Base-by-base conservation (phyloP, 768 basidiomycete species). In the Cystobasidium ongulense region DNA sequence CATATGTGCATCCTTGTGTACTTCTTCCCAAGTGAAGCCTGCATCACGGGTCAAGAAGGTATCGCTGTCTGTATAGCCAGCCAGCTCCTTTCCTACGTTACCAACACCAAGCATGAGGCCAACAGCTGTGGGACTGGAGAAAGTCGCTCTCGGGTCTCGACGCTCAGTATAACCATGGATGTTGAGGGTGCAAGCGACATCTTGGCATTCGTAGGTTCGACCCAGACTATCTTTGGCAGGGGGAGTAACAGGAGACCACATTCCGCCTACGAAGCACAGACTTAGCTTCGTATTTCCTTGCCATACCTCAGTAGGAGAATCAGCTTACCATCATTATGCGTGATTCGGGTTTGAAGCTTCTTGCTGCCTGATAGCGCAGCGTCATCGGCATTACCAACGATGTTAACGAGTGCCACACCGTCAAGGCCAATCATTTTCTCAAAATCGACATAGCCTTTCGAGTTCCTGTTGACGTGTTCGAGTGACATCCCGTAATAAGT, bases 21-120 rank as follows among this genome's bases (percentile, higher is more conserved):
- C 89, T 82, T 99, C 96, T 80, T 96, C 88, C 96, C 96, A 99
- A 0, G 91, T 92, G 82, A 96, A 96, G 10, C 96, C 96, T 1
- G 88, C 96, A 77, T 99, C 92, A 2, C 96, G 91, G 71, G 91
- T 92, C 50, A 98, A 85, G 88, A 96, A 98, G 1, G 93, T 96
- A 80, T 98, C 95, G 74, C 88, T 88, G 35, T 97, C 90, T 1
- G 84, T 85, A 82, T 99, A 99, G 0, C 87, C 83, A 0, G 86
- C 87, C 1, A 99, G 86, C 0, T 82, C 79, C 75, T 92, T 89
- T 46, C 96, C 96, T 17, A 99, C 94, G 77, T 92, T 98, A 8
- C 96, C 96, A 54, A 97, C 93, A 0, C 90, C 96, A 86, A 99
- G 90, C 81, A 99, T 85, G 15, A 99, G 84, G 15, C 96, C 96